Percentiles rank a stretch among this genome's conserved stretches.
Conservation (phyloP, 495 filamentous ascomycete species). For the Xylaria castorea region DNA sequence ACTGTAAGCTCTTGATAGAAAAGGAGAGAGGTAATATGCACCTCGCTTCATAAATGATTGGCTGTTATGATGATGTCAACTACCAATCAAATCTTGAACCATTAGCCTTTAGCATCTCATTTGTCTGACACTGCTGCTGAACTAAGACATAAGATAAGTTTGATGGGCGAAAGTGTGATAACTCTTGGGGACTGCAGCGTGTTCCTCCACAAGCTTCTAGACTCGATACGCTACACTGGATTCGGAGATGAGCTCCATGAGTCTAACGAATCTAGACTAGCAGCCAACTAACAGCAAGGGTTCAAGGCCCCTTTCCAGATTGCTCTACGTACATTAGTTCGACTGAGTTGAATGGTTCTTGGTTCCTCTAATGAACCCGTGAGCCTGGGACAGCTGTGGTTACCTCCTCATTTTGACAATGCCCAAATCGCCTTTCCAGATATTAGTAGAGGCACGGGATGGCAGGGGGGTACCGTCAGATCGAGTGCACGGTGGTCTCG, state of each 20-base stretch:
- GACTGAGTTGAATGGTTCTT: not conserved
- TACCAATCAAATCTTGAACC: not conserved
- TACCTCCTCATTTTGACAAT: not conserved
- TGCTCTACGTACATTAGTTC: conserved; percentile 3
- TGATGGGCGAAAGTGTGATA: conserved; percentile 13
- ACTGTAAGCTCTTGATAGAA: not conserved
- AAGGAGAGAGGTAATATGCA: not conserved
- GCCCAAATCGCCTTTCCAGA: not conserved
- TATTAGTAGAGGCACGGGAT: not conserved
- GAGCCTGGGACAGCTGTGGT: not conserved
- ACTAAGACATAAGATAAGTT: not conserved
- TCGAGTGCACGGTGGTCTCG: not conserved
- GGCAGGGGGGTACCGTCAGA: not conserved
- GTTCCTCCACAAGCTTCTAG: not conserved
- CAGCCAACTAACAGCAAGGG: conserved; percentile 4
- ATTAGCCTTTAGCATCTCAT: conserved; percentile 7
- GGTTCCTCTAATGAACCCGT: conserved; percentile 4
- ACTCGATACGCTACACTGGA: conserved; percentile 14
- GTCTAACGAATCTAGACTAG: conserved; percentile 13
- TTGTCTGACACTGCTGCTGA: not conserved
- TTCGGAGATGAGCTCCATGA: conserved; percentile 20
- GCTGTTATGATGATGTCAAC: not conserved
- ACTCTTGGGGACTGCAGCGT: conserved; percentile 2
- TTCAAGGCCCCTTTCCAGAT: conserved; percentile 19
- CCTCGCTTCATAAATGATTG: conserved; percentile 12